Evolutionary conservation across 2,329 filamentous ascomycete species (phyloP), one percentile per base, ranked within the genome.

Genomic region (Emmonsiellopsis sp.): DNA sequence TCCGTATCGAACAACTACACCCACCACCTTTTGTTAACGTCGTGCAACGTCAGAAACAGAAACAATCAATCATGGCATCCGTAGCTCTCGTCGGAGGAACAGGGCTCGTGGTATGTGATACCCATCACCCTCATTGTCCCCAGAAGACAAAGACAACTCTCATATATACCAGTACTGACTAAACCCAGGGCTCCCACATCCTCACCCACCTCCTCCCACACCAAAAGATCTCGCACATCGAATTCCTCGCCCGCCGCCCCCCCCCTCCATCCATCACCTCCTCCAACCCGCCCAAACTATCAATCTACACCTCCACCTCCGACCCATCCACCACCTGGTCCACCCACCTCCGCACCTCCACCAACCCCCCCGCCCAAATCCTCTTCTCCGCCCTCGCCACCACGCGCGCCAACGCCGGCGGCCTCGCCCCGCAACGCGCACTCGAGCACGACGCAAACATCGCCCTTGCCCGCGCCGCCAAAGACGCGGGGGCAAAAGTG

Each of bases 371-470:
- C 0, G 27, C 27, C 31, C 67, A 74, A 1, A 74, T 86, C 58
- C 84, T 93, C 72, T 83, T 92, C 72, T 90, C 87, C 2, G 82
- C 82, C 1, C 78, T 96, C 1, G 92, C 85, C 54, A 95, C 89
- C 2, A 96, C 91, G 0, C 81, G 83, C 48, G 85, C 76, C 0
- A 77, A 78, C 10, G 90, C 89, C 0, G 91, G 91, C 56, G 77
- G 86, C 54, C 73, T 95, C 59, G 85, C 83, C 32, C 83, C 84
- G 57, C 92, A 96, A 72, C 86, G 88, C 73, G 87, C 87, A 65
- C 87, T 96, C 58, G 92, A 96, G 72, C 82, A 90, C 65, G 89
- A 93, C 64, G 76, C 95, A 44, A 95, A 95, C 70, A 69, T 94
- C 48, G 84, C 85, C 58, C 77, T 95, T 27, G 90, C 88, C 3